phyloP scores from a whole-genome alignment of 2,329 filamentous ascomycete genomes.

The Thermothelomyces thermophilus region DNA sequence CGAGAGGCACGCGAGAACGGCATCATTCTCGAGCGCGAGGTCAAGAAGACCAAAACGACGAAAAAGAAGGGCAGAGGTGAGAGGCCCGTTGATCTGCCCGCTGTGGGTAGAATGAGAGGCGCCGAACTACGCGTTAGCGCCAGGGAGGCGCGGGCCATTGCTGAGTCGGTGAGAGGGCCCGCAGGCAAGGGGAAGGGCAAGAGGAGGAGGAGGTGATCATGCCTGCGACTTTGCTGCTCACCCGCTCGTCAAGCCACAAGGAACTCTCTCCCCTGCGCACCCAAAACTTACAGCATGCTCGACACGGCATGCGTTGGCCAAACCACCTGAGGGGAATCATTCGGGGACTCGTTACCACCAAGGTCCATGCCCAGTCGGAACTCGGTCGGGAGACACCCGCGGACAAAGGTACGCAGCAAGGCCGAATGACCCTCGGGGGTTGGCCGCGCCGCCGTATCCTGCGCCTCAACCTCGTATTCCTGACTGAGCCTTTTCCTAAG shows the following conservation, averaged over 20 bases:
- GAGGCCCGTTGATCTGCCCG: constrained; percentile 65
- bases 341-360: too few relatives aligned
- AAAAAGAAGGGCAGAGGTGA: constrained; percentile 40
- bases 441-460: too few relatives aligned
- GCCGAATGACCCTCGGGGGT: too few relatives aligned
- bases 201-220: constrained; percentile 34
- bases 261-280: constrained; percentile 13
- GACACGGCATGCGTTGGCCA: too few relatives aligned
- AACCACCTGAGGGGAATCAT: too few relatives aligned
- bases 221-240: not conserved
- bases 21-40: constrained; percentile 64
- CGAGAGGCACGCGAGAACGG: constrained; percentile 83
- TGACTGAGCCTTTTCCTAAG: too few relatives aligned
- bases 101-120: constrained; percentile 71
- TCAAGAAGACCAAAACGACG: constrained; percentile 34
- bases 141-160: constrained; percentile 66
- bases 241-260: not conserved
- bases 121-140: constrained; percentile 74
- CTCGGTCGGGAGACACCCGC: not conserved
- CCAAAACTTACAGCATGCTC: not conserved
- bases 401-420: too few relatives aligned
- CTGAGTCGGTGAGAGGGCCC: constrained; percentile 31
- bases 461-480: too few relatives aligned
- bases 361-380: not conserved
- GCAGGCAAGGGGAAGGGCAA: constrained; percentile 27